These are phyloP conservation scores for Orbilia ellipsospora DNA, from an alignment of 2,329 filamentous ascomycete species.

Conservation along the genomic window DNA sequence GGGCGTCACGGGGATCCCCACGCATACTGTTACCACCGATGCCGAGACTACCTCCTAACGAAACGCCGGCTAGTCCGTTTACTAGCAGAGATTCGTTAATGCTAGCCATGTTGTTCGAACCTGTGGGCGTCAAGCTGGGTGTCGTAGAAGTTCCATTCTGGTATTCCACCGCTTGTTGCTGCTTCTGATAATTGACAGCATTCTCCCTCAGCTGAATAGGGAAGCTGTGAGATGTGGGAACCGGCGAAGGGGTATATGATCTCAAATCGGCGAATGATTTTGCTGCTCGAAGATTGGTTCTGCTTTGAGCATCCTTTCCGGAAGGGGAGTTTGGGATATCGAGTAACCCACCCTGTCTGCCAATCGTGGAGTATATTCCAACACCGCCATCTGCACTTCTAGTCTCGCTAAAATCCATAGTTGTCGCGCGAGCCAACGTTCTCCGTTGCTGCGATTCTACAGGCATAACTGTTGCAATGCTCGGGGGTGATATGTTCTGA, in stretches of 20 bases:
- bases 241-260: slow-evolving; percentile 93
- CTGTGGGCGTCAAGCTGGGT: slow-evolving; percentile 73
- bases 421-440: slow-evolving; percentile 86
- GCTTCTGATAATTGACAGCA: slow-evolving; percentile 69
- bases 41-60: slow-evolving; percentile 58
- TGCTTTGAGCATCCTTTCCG: slow-evolving; percentile 70
- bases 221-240: slow-evolving; percentile 88
- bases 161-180: slow-evolving; percentile 69
- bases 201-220: slow-evolving; percentile 74
- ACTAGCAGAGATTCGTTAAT: slow-evolving; percentile 71
- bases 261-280: slow-evolving; percentile 97
- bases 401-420: slow-evolving; percentile 91
- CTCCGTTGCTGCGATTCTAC: slow-evolving; percentile 83
- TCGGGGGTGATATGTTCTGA: slow-evolving; percentile 65
- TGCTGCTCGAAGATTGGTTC: slow-evolving; percentile 84
- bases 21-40: slow-evolving; percentile 58
- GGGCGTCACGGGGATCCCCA: slow-evolving; percentile 59
- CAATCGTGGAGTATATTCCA: slow-evolving; percentile 79
- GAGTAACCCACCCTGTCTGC: slow-evolving; percentile 82
- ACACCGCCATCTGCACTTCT: slow-evolving; percentile 74
- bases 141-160: slow-evolving; percentile 71
- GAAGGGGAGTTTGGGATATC: slow-evolving; percentile 83
- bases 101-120: slow-evolving; percentile 61
- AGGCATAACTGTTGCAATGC: slow-evolving; percentile 73
- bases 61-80: slow-evolving; percentile 67